phyloP scores from a whole-genome alignment of 106 monocot genomes.

The Dioscorea dumetorum region DNA sequence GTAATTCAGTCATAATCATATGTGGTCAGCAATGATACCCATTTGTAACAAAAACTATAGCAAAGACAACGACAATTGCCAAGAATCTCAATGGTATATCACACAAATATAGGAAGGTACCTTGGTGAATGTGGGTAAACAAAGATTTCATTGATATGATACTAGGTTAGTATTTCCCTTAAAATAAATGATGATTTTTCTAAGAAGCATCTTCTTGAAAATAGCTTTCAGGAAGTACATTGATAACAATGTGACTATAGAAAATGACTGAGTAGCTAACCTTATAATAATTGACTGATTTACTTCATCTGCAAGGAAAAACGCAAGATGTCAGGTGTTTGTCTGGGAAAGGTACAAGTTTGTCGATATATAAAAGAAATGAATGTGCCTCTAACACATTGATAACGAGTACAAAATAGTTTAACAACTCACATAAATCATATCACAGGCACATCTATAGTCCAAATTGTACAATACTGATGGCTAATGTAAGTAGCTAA shows the following conservation, averaged over 20 bases:
- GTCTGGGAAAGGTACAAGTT: constrained; percentile 41
- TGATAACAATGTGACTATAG: neutral
- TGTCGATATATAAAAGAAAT: neutral
- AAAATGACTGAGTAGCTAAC: constrained; percentile 23
- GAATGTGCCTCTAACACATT: neutral
- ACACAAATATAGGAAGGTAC: too few relatives aligned
- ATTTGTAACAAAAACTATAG: too few relatives aligned
- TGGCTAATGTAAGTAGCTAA: constrained; percentile 95
- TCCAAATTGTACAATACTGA: constrained; percentile 85
- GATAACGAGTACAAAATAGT: neutral
- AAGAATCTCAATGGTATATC: too few relatives aligned
- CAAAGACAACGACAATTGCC: too few relatives aligned
- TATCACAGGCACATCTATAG: constrained; percentile 75
- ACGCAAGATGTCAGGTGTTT: constrained; percentile 18
- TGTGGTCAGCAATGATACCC: too few relatives aligned
- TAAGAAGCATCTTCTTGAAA: neutral
- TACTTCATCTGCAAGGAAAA: constrained; percentile 80
- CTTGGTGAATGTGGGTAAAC: too few relatives aligned
- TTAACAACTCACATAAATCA: constrained; percentile 77
- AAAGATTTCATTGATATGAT: too few relatives aligned
- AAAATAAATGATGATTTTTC: neutral
- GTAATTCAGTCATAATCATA: too few relatives aligned
- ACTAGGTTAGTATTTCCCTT: neutral
- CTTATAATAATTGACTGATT: constrained; percentile 99
- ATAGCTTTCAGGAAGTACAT: neutral